phyloP scores from a whole-genome alignment of 208 protist species.

The Phytomonas serpens region DNA sequence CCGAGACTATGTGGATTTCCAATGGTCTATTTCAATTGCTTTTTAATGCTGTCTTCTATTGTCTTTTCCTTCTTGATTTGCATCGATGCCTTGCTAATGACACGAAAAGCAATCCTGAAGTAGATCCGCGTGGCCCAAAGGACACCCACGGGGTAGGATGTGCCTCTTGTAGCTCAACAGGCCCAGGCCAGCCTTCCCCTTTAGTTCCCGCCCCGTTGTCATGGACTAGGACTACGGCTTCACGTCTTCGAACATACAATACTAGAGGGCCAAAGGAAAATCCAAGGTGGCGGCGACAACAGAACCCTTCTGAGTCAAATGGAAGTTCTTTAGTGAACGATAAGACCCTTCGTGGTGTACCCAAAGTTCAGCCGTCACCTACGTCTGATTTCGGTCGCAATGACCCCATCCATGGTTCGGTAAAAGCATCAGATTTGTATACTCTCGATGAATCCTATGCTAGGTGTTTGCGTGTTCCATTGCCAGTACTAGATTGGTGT shows the following conservation, averaged over 20 bases:
- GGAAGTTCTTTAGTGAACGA: neutral
- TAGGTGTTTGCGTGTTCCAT: constrained; percentile 14
- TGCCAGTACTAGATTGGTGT: constrained; percentile 35
- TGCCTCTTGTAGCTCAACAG: constrained; percentile 11
- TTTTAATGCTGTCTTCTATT: constrained; percentile 66
- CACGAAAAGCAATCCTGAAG: constrained; percentile 16
- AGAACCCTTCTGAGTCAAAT: neutral
- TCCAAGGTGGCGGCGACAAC: neutral
- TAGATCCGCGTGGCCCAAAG: constrained; percentile 22
- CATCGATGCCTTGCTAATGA: constrained; percentile 2
- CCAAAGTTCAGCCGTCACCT: neutral
- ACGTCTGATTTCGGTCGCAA: neutral
- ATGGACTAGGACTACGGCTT: neutral
- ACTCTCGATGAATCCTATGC: constrained; percentile 9
- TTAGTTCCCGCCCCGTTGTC: neutral
- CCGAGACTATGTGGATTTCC: constrained; percentile 7
- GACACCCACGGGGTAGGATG: constrained; percentile 23
- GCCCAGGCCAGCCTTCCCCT: neutral
- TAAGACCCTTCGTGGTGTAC: neutral
- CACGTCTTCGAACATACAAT: neutral
- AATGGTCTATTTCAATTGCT: constrained; percentile 43
- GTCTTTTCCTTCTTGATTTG: constrained; percentile 24
- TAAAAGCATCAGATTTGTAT: constrained; percentile 1
- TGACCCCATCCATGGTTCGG: neutral
- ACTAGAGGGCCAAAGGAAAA: neutral